phyloP scores from a whole-genome alignment of 108 stramenopile genomes.

The Skeletonema grethae region DNA sequence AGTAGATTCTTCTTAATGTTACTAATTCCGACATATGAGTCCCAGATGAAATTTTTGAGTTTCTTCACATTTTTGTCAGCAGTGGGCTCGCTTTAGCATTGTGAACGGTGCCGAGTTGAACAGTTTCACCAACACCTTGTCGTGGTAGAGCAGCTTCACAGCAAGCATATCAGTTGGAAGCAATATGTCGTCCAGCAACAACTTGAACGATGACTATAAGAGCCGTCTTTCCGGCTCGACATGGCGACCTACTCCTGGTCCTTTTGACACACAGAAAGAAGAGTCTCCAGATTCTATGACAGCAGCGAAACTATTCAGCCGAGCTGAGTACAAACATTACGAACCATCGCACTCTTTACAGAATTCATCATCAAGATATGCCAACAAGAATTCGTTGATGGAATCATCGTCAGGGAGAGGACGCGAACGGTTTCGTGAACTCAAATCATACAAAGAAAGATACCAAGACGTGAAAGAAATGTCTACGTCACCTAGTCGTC shows the following conservation, averaged over 20 bases:
- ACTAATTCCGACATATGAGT: background rate
- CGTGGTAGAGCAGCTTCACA: no score
- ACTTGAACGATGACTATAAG: background rate
- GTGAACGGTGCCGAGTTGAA: no score
- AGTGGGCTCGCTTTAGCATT: no score
- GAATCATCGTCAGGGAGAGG: background rate
- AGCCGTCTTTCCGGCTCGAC: background rate
- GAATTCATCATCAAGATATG: background rate
- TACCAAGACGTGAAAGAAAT: slow-evolving; percentile 28
- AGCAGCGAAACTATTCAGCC: background rate
- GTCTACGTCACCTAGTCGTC: background rate
- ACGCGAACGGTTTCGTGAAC: background rate
- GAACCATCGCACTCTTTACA: background rate
- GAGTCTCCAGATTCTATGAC: background rate
- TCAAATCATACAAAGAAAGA: slow-evolving; percentile 31
- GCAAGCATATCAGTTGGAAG: background rate
- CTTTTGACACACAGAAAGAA: background rate
- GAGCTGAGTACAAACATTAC: background rate
- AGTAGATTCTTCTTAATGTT: background rate
- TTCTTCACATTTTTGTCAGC: background rate
- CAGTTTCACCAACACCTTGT: no score
- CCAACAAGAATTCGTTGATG: background rate
- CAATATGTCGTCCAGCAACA: slow-evolving; percentile 1
- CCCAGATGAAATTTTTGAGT: background rate
- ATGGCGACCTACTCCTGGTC: background rate